phyloP scores from a whole-genome alignment of 306 rosid species.

The Casuarina equisetifolia region DNA sequence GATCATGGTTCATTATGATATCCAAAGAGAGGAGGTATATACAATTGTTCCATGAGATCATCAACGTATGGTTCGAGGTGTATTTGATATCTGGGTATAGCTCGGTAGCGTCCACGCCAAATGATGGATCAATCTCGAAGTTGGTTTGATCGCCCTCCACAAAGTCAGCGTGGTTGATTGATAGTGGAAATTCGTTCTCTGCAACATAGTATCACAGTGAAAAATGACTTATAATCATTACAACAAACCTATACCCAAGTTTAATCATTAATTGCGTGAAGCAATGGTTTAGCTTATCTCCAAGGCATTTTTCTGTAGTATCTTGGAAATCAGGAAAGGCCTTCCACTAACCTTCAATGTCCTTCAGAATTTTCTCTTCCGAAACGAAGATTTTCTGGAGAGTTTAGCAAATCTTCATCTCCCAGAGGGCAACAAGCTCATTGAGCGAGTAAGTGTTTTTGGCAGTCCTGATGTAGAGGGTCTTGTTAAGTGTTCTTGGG shows the following conservation, averaged over 20 bases:
- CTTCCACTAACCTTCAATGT: conserved; percentile 55
- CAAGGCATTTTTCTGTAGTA: too few relatives aligned
- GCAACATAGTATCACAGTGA: conserved; percentile 17
- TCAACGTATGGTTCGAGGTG: conserved; percentile 35
- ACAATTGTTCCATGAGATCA: too few relatives aligned
- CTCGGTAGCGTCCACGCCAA: conserved; percentile 82
- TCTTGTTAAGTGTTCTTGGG: conserved; percentile 80
- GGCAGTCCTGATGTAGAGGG: conserved; percentile 71
- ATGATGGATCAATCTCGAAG: conserved; percentile 75
- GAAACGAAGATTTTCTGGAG: conserved; percentile 58
- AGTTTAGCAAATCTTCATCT: conserved; percentile 77
- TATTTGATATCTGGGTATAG: conserved; percentile 81
- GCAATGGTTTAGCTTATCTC: too few relatives aligned
- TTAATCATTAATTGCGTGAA: too few relatives aligned
- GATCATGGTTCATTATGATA: too few relatives aligned
- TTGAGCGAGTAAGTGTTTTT: conserved; percentile 68
- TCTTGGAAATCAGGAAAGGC: background rate
- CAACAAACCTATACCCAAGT: background rate
- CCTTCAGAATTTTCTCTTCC: conserved; percentile 71
- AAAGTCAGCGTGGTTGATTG: conserved; percentile 64
- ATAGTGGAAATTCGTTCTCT: conserved; percentile 73
- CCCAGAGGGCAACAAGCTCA: conserved; percentile 83
- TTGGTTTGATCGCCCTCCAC: conserved; percentile 87
- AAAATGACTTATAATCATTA: background rate
- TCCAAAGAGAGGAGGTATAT: too few relatives aligned